Evolutionary conservation across 148 eudicot species (phyloP).

Genomic region (Diospyros kaki): DNA sequence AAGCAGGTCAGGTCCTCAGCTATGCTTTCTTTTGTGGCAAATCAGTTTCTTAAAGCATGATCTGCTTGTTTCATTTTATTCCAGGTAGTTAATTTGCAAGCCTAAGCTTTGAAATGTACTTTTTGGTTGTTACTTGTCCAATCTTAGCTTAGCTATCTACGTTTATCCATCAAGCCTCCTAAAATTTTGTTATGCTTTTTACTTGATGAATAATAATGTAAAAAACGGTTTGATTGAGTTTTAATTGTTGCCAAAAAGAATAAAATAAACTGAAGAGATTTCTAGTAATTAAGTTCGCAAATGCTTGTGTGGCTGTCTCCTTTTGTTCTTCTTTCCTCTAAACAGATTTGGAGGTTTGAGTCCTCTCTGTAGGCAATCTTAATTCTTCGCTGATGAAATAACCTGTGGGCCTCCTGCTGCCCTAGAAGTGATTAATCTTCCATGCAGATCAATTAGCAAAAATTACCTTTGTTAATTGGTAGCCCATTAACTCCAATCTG

Average conservation of each 20-base stretch:
- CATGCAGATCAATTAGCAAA: too few species aligned
- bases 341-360: neutral
- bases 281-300: neutral
- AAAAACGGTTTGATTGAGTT: neutral
- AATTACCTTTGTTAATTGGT: too few species aligned
- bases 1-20: slow-evolving; percentile 62
- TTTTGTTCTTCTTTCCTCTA: neutral
- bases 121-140: neutral
- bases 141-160: neutral
- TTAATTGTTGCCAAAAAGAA: neutral
- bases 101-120: slow-evolving; percentile 7
- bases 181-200: neutral
- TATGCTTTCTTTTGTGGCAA: slow-evolving; percentile 17
- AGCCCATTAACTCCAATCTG: too few species aligned
- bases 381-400: too few species aligned
- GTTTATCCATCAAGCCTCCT: slow-evolving; percentile 7
- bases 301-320: neutral
- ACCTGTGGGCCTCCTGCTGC: too few species aligned
- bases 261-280: neutral
- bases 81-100: slow-evolving; percentile 21
- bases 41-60: slow-evolving; percentile 23
- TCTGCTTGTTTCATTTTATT: slow-evolving; percentile 15
- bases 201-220: neutral
- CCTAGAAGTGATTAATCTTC: too few species aligned
- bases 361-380: neutral